Conservation (phyloP, 2,329 filamentous ascomycete genomes). For the Fusarium subglutinans region DNA sequence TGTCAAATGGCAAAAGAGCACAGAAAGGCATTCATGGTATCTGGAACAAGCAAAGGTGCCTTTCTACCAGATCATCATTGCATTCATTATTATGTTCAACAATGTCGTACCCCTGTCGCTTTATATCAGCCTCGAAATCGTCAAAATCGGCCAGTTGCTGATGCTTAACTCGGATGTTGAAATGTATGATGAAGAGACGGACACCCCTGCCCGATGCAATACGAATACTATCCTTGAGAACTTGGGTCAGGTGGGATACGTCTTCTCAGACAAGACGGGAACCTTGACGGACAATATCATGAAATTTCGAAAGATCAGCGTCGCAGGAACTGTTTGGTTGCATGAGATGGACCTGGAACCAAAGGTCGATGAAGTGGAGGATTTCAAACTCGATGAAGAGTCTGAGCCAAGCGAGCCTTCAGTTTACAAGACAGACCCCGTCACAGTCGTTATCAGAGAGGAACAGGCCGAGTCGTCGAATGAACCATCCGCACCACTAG, state of each 20-base stretch:
- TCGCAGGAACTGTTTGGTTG: slow-evolving; percentile 89
- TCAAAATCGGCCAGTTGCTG: slow-evolving; percentile 82
- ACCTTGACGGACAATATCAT: slow-evolving; percentile 95
- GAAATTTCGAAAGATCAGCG: slow-evolving; percentile 92
- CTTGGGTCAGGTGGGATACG: slow-evolving; percentile 86
- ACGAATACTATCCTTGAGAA: slow-evolving; percentile 97
- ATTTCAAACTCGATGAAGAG: slow-evolving; percentile 28
- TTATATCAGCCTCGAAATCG: slow-evolving; percentile 89
- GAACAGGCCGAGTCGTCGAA: slow-evolving; percentile 29
- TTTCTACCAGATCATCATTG: slow-evolving; percentile 84
- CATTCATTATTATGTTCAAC: slow-evolving; percentile 96
- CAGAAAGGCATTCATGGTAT: slow-evolving; percentile 80
- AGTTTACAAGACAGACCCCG: slow-evolving; percentile 42
- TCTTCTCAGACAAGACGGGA: slow-evolving; percentile 95
- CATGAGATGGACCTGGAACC: slow-evolving; percentile 77
- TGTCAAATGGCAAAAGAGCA: slow-evolving; percentile 74
- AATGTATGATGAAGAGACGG: slow-evolving; percentile 87
- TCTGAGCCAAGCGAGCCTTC: slow-evolving; percentile 40
- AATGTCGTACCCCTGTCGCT: slow-evolving; percentile 92
- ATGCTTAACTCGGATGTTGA: slow-evolving; percentile 83
- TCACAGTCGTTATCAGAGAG: slow-evolving; percentile 46
- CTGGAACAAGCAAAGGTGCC: slow-evolving; percentile 74
- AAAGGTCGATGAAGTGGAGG: slow-evolving; percentile 39
- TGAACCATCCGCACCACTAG: slow-evolving; percentile 12
- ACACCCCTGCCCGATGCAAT: slow-evolving; percentile 88